Evolutionary conservation across 2,329 filamentous ascomycete genomes (phyloP).

Genomic region (Teratosphaeria destructans): DNA sequence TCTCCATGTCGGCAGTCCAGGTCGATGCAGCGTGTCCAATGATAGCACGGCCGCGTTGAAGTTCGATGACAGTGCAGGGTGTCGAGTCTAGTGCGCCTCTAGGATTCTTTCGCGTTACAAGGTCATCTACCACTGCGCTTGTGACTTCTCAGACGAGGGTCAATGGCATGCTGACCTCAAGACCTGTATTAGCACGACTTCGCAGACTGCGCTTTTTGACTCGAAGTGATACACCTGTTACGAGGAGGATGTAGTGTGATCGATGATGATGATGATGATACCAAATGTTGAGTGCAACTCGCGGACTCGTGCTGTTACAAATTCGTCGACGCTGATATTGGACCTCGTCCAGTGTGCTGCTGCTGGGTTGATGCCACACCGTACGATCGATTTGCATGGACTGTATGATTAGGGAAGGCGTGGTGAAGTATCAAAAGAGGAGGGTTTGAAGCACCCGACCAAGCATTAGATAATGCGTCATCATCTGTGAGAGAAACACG

Average conservation of each 20-base stretch:
- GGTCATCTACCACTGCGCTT: too few species aligned
- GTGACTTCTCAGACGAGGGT: too few species aligned
- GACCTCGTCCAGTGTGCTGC: background rate
- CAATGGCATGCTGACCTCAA: too few species aligned
- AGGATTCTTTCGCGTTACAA: too few species aligned
- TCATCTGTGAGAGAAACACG: background rate
- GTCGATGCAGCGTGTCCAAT: background rate
- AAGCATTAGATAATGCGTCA: background rate
- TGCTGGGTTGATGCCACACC: background rate
- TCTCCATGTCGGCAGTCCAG: background rate
- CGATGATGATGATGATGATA: background rate
- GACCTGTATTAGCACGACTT: too few species aligned
- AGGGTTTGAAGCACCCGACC: background rate
- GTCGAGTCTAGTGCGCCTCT: background rate
- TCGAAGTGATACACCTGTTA: too few species aligned
- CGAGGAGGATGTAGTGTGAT: too few species aligned
- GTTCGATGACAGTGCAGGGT: background rate
- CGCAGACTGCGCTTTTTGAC: too few species aligned
- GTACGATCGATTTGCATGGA: background rate
- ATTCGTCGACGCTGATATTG: background rate
- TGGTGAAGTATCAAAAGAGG: background rate
- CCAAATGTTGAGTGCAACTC: background rate
- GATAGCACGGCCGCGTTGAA: background rate
- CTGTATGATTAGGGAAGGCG: background rate
- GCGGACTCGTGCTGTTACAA: background rate